Evolutionary conservation across 306 rosid genomes (phyloP).

Genomic region (Quercus aquifolioides): DNA sequence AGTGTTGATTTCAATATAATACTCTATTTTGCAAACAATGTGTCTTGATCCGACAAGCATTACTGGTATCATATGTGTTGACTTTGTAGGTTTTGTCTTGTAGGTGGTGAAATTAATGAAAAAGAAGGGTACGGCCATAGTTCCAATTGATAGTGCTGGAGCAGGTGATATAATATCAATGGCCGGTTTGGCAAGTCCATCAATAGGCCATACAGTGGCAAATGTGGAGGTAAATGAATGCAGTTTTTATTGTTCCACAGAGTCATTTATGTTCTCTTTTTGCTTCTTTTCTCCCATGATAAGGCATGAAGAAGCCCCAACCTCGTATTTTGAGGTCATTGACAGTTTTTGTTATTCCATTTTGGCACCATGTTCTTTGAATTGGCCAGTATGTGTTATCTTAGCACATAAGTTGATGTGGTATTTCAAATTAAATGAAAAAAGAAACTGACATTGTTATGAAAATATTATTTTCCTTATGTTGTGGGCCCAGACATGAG

Average conservation of each 20-base stretch:
- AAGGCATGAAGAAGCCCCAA: not conserved
- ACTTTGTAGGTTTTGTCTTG: slow-evolving; percentile 6
- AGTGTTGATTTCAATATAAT: slow-evolving; percentile 1
- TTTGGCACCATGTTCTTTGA: not conserved
- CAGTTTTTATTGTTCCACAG: not conserved
- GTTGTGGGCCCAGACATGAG: not conserved
- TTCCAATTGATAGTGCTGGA: slow-evolving; percentile 79
- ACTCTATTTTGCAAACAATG: not conserved
- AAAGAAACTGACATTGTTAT: not conserved
- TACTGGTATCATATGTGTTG: not conserved
- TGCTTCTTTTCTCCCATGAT: not conserved
- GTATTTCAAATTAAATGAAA: not conserved
- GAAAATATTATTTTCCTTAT: not conserved
- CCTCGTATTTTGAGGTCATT: not conserved
- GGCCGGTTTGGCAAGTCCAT: slow-evolving; percentile 81
- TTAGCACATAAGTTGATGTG: not conserved
- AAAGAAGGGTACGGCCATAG: slow-evolving; percentile 81
- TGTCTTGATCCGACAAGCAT: slow-evolving; percentile 18
- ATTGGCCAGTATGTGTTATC: not conserved
- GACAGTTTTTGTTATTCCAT: not conserved
- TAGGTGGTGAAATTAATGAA: slow-evolving; percentile 90
- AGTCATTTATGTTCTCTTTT: not conserved
- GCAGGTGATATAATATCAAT: slow-evolving; percentile 95
- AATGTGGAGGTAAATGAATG: slow-evolving; percentile 54
- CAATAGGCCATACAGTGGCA: slow-evolving; percentile 91